Evolutionary conservation across 148 eudicot genomes (phyloP), one percentile per base, ranked within the genome.

Genomic region (Pouteria glomerata): DNA sequence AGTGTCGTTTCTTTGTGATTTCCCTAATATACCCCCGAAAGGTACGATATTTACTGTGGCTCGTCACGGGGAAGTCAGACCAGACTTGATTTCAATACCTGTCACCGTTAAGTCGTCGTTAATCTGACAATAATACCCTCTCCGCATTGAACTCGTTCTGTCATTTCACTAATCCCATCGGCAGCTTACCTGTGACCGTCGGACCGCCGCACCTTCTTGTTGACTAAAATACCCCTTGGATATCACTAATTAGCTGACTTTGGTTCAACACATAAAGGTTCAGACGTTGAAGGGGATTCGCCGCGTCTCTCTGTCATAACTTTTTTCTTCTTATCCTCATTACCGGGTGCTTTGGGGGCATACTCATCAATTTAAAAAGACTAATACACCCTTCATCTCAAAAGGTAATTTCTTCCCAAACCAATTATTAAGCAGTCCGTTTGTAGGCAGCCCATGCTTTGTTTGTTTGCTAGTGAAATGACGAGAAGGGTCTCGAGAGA

Each of bases 261-360:
- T 55, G 63, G 24, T 75, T 82, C 72, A 68, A 76, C 53, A 80
- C 75, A 55, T 57, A 26, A 44, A 67, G 64, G n/a, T n/a, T 70
- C 59, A 53, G 73, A 47, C 21, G 65, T 65, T 55, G 74, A 59
- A 72, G 59, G 64, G 75, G 71, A 57, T 57, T 66, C 29, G 31
- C 76, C 77, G 73, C 75, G 73, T 61, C 71, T 71, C 63, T 44
- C 63, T 66, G 57, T 45, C 77, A 75, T 73, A 60, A 66, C 53
- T 73, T 70, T 70, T 75, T 66, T 66, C 77, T 57, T 55, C 16
- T 4, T 30, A 13, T n/a, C 27, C 0, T 2, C 14, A 33, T 72
- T 35, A 33, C n/a, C n/a, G n/a, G n/a, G n/a, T n/a, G n/a, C n/a
- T n/a, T n/a, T n/a, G n/a, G 58, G 61, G 68, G 75, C 68, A 48